phyloP scores from a whole-genome alignment of 2,329 filamentous ascomycete genomes.

The Paecilomyces formosus region DNA sequence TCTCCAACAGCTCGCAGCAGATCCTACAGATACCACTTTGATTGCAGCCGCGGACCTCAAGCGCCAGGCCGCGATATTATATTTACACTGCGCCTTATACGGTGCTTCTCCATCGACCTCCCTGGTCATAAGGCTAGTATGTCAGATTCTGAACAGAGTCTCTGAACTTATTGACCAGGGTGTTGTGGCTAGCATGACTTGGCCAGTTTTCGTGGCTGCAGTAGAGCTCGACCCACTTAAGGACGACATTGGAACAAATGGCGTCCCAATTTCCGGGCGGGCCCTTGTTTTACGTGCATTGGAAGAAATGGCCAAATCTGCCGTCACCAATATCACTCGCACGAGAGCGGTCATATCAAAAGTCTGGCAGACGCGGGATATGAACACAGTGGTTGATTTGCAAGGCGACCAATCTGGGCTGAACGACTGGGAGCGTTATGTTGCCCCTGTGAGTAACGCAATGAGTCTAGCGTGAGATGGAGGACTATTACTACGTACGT shows the following conservation, averaged over 20 bases:
- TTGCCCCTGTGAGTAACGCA: slow-evolving; percentile 34
- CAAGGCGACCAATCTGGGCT: slow-evolving; percentile 9
- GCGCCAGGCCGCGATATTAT: slow-evolving; percentile 37
- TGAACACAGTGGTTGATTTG: slow-evolving; percentile 10
- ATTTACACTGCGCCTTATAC: slow-evolving; percentile 40
- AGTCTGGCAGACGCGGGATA: slow-evolving; percentile 41
- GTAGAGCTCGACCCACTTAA: slow-evolving; percentile 34
- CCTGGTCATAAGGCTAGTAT: slow-evolving; percentile 23
- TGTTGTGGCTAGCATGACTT: slow-evolving; percentile 29
- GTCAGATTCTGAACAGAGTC: slow-evolving; percentile 27
- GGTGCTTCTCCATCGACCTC: slow-evolving; percentile 35
- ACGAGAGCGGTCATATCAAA: slow-evolving; percentile 41
- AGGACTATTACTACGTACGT: background rate
- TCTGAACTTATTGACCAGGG: slow-evolving; percentile 26
- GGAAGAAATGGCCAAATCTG: slow-evolving; percentile 33
- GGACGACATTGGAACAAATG: slow-evolving; percentile 27
- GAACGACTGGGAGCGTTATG: slow-evolving; percentile 38
- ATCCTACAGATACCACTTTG: slow-evolving; percentile 7
- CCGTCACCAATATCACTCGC: slow-evolving; percentile 37
- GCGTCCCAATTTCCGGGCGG: slow-evolving; percentile 22
- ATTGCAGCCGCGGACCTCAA: slow-evolving; percentile 36
- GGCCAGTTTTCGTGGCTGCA: slow-evolving; percentile 38
- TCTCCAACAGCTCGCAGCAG: background rate
- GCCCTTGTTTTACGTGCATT: slow-evolving; percentile 33
- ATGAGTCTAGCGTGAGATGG: slow-evolving; percentile 32